A percentile compares a stretch with the other conserved stretches of the same genome.
Conservation (phyloP, 164 flowering plant genomes). For the Litsea cubeba region DNA sequence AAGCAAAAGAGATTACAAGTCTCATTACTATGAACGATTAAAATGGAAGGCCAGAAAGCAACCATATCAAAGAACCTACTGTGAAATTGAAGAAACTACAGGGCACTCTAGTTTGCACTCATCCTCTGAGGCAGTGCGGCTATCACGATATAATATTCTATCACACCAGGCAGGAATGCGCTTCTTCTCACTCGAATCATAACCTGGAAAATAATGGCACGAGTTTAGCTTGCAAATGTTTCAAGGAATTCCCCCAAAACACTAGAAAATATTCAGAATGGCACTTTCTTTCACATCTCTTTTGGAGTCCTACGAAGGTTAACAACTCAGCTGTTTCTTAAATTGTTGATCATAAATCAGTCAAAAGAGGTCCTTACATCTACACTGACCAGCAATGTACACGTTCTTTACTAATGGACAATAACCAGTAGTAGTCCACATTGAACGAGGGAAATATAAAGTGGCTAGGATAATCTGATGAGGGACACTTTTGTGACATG, state of each 20-base stretch:
- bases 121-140: conserved; percentile 39
- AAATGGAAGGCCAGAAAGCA: neutral
- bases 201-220: conserved; percentile 44
- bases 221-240: neutral
- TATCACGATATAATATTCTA: conserved; percentile 85
- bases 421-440: no score
- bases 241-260: neutral
- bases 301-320: no score
- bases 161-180: conserved; percentile 99
- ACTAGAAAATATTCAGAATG: neutral
- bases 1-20: conserved; percentile 3
- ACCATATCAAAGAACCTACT: conserved; percentile 36
- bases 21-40: conserved; percentile 5
- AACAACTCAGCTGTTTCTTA: no score
- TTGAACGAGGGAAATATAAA: no score
- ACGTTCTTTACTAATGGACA: no score
- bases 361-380: neutral
- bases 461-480: no score
- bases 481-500: no score
- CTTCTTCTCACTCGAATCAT: conserved; percentile 99
- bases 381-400: neutral
- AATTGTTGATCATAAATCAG: neutral
- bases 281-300: neutral
- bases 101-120: conserved; percentile 87
- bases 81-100: conserved; percentile 52